A percentile compares a stretch with the other conserved stretches of the same genome.
Evolutionary conservation across 2,329 filamentous ascomycete genomes (phyloP).

Genomic region (Phaeosphaeriaceae sp.): DNA sequence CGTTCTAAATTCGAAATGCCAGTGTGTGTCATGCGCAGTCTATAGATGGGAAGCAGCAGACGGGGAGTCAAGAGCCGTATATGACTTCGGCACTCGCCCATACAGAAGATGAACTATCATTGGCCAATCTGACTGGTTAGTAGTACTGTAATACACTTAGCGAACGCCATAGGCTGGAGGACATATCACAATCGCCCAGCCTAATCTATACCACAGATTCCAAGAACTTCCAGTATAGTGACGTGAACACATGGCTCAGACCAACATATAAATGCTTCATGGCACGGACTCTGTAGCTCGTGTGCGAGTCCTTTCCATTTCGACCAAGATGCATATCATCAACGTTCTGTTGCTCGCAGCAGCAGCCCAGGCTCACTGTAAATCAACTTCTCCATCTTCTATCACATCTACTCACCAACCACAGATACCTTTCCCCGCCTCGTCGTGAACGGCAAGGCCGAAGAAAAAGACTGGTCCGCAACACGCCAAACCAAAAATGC

Average conservation of each 20-base stretch:
- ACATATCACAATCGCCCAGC: not conserved
- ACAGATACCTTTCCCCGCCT: conserved; percentile 37
- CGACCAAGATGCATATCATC: conserved; percentile 25
- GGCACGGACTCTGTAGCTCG: not conserved
- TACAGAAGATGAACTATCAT: conserved; percentile 1
- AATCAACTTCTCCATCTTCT: not conserved
- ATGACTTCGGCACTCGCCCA: conserved; percentile 8
- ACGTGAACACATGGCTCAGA: not conserved
- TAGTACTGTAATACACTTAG: conserved; percentile 1
- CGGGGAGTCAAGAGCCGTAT: conserved; percentile 1
- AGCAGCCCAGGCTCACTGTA: conserved; percentile 34
- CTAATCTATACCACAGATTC: conserved; percentile 1
- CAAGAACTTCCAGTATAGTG: not conserved
- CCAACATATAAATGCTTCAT: conserved; percentile 4
- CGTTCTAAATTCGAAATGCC: not conserved
- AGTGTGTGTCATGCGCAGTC: conserved; percentile 3
- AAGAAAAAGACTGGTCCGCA: conserved; percentile 35
- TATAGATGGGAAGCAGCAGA: not conserved
- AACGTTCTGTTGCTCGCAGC: conserved; percentile 22
- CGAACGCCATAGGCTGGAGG: not conserved
- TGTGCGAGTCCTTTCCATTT: not conserved
- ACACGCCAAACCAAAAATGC: conserved; percentile 37
- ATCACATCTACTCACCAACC: not conserved
- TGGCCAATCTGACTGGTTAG: not conserved
- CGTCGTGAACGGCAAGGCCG: conserved; percentile 31